Conservation (phyloP, 2,329 filamentous ascomycete species). For the Calonectria honghensis region DNA sequence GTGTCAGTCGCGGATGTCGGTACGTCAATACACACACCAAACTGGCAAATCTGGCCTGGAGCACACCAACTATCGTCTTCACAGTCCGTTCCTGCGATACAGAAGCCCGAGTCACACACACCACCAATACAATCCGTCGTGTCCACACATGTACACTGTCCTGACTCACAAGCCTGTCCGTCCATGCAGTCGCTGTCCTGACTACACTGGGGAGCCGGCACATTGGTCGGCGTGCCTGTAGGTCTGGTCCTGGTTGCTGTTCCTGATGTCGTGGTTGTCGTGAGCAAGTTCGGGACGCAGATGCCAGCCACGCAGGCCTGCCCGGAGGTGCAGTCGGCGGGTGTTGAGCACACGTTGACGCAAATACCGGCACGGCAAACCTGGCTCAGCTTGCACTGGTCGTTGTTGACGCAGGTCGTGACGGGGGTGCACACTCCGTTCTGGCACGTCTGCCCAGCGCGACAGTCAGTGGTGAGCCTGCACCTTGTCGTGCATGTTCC, state of each 20-base stretch:
- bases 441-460: not conserved
- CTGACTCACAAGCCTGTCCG: not conserved
- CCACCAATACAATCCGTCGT: not conserved
- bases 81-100: not conserved
- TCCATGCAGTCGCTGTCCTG: not conserved
- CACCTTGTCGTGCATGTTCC: not conserved
- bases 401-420: constrained; percentile 11
- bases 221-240: not conserved
- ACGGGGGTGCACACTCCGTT: not conserved
- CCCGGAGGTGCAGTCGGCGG: not conserved
- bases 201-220: not conserved
- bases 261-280: not conserved
- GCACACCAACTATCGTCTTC: not conserved
- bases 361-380: constrained; percentile 15
- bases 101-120: constrained; percentile 12
- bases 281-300: not conserved
- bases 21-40: not conserved
- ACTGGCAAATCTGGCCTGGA: not conserved
- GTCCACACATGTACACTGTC: not conserved
- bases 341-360: not conserved
- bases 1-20: not conserved
- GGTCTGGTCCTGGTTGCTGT: not conserved
- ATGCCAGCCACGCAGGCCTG: not conserved
- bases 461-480: not conserved
- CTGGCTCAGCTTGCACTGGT: constrained; percentile 21